These are phyloP conservation scores for Candida xiaguanensis DNA, from an alignment of 805 yeast species.

Conservation along the genomic window DNA sequence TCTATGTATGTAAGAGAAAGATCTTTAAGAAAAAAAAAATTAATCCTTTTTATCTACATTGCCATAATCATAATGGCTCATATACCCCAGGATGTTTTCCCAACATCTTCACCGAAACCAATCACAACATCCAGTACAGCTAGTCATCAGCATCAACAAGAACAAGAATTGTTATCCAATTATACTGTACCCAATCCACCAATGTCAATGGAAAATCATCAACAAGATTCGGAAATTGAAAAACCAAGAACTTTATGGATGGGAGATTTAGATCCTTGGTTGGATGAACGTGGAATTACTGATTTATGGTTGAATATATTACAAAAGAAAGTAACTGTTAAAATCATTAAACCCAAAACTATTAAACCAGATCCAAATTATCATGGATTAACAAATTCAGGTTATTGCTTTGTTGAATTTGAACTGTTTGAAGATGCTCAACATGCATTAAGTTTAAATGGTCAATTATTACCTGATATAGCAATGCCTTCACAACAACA, in stretches of 20 bases:
- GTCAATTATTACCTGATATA: slow-evolving; percentile 58
- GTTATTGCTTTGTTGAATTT: slow-evolving; percentile 79
- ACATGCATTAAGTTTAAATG: slow-evolving; percentile 63
- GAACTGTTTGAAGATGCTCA: slow-evolving; percentile 66
- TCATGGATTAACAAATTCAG: slow-evolving; percentile 37
- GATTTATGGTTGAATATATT: slow-evolving; percentile 58
- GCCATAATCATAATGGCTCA: slow-evolving; percentile 2
- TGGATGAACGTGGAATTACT: slow-evolving; percentile 56
- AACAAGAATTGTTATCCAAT: slow-evolving; percentile 37
- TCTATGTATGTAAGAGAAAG: background rate
- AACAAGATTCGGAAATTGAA: slow-evolving; percentile 23
- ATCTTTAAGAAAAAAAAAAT: background rate
- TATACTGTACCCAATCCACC: slow-evolving; percentile 43
- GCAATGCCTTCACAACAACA: slow-evolving; percentile 44
- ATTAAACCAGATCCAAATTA: slow-evolving; percentile 20
- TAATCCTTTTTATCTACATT: background rate
- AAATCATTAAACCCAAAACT: slow-evolving; percentile 52
- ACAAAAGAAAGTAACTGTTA: slow-evolving; percentile 57
- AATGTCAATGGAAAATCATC: slow-evolving; percentile 26
- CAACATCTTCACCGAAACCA: slow-evolving; percentile 7
- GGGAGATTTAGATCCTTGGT: slow-evolving; percentile 83
- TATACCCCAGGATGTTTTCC: slow-evolving; percentile 1
- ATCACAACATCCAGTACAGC: slow-evolving; percentile 27
- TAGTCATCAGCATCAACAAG: slow-evolving; percentile 41
- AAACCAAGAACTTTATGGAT: slow-evolving; percentile 79